Percentiles rank a stretch among this genome's conserved stretches.
These are phyloP conservation scores for Fonsecaea monophora DNA, from an alignment of 2,329 filamentous ascomycete genomes.

Conservation along the genomic window DNA sequence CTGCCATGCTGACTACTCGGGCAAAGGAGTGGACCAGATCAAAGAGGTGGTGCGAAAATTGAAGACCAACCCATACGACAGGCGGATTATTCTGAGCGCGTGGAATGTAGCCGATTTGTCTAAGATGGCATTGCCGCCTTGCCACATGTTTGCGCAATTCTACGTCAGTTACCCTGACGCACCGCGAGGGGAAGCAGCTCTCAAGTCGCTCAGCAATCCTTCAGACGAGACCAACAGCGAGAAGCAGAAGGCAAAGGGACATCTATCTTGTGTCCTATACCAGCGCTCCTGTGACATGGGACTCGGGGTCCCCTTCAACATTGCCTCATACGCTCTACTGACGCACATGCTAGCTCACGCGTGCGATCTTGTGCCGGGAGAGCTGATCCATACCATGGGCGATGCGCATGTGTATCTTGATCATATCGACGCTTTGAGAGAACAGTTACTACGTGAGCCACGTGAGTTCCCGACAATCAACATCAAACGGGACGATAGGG, in stretches of 20 bases:
- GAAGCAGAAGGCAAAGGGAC: constrained; percentile 62
- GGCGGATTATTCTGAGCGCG: constrained; percentile 85
- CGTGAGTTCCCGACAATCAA: constrained; percentile 79
- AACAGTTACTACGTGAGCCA: constrained; percentile 81
- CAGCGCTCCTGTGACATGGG: constrained; percentile 97
- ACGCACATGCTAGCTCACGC: constrained; percentile 95
- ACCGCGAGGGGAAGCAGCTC: constrained; percentile 38
- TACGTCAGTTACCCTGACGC: constrained; percentile 78
- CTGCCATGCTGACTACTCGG: constrained; percentile 79
- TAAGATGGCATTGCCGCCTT: constrained; percentile 91
- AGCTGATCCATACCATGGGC: constrained; percentile 92
- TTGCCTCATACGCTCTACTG: constrained; percentile 89
- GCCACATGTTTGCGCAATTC: constrained; percentile 98
- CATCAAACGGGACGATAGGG: constrained; percentile 71
- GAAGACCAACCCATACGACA: constrained; percentile 81
- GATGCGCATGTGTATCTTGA: constrained; percentile 97
- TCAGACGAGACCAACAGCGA: constrained; percentile 12
- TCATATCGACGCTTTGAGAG: constrained; percentile 84
- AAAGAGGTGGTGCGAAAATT: constrained; percentile 89
- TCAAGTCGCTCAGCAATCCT: constrained; percentile 19
- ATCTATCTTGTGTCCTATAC: constrained; percentile 86
- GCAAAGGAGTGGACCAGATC: constrained; percentile 90
- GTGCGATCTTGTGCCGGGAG: constrained; percentile 82
- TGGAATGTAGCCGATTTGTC: constrained; percentile 90
- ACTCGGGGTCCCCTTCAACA: constrained; percentile 96